phyloP scores from a whole-genome alignment of 1,139 yeast genomes.

The Suhomyces yuchorum region DNA sequence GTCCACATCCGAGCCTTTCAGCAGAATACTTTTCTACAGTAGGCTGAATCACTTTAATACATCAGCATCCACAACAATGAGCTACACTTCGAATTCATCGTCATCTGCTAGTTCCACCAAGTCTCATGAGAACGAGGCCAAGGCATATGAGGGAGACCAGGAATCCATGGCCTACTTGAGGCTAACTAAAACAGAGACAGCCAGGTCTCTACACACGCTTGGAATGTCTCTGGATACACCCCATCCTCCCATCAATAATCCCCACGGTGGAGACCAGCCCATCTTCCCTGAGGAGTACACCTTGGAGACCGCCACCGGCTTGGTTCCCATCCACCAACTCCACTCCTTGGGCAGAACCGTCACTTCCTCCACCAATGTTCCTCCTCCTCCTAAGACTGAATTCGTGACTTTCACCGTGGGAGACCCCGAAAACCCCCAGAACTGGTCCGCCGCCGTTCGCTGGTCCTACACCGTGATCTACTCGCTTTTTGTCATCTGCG shows the following conservation, averaged over 20 bases:
- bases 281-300: slow-evolving; percentile 92
- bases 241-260: slow-evolving; percentile 63
- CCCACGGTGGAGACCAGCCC: slow-evolving; percentile 49
- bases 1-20: too few species aligned
- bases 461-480: slow-evolving; percentile 71
- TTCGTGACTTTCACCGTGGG: slow-evolving; percentile 75
- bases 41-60: too few species aligned
- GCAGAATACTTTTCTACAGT: too few species aligned
- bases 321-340: slow-evolving; percentile 76
- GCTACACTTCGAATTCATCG: neutral
- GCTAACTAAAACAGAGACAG: slow-evolving; percentile 61
- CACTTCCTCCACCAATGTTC: slow-evolving; percentile 9
- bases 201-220: slow-evolving; percentile 60
- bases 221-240: slow-evolving; percentile 61
- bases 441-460: slow-evolving; percentile 62
- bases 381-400: slow-evolving; percentile 58
- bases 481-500: slow-evolving; percentile 73
- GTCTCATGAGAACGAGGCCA: neutral
- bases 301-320: slow-evolving; percentile 81
- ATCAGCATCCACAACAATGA: too few species aligned
- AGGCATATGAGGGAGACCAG: slow-evolving; percentile 1
- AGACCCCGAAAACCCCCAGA: slow-evolving; percentile 87
- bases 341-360: slow-evolving; percentile 62
- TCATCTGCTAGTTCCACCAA: neutral
- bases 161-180: neutral